A percentile compares a stretch with the other conserved stretches of the same genome.
phyloP scores from a whole-genome alignment of 352 stramenopile species.

The Hyaloperonospora arabidopsidis region DNA sequence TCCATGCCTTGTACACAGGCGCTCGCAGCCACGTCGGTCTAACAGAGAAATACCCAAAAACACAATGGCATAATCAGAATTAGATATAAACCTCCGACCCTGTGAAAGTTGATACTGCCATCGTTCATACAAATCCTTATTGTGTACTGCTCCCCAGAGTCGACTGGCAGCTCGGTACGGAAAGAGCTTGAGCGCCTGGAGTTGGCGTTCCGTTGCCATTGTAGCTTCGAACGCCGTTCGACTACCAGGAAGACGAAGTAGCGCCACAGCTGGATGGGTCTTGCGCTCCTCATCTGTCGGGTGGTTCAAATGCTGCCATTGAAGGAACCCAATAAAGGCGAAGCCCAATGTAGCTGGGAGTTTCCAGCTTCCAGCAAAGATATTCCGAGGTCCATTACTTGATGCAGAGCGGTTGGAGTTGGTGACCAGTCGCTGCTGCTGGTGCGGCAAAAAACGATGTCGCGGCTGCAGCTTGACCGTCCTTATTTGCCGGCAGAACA shows the following conservation, averaged over 20 bases:
- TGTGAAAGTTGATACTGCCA: not conserved
- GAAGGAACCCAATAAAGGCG: conserved; percentile 58
- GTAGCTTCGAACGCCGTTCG: conserved; percentile 52
- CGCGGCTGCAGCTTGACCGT: conserved; percentile 6
- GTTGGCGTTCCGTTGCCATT: conserved; percentile 62
- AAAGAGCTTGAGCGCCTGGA: conserved; percentile 68
- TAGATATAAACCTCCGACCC: not conserved
- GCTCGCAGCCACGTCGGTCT: conserved; percentile 60
- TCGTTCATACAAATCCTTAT: conserved; percentile 65
- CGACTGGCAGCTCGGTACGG: conserved; percentile 71
- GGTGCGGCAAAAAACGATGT: conserved; percentile 17
- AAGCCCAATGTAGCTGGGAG: conserved; percentile 59
- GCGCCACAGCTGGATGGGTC: conserved; percentile 37
- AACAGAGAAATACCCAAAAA: conserved; percentile 4
- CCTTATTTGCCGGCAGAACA: conserved; percentile 4
- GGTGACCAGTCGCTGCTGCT: not conserved
- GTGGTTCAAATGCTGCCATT: conserved; percentile 63
- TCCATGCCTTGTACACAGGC: conserved; percentile 81
- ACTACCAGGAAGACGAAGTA: conserved; percentile 43
- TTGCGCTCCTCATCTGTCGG: conserved; percentile 60
- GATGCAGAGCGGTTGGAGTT: not conserved
- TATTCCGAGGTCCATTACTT: not conserved
- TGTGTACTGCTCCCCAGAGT: conserved; percentile 67
- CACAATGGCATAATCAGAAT: not conserved
- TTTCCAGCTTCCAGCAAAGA: conserved; percentile 48